Evolutionary conservation across 768 basidiomycete species (phyloP).

Genomic region (Hemileccinum rubropunctum): DNA sequence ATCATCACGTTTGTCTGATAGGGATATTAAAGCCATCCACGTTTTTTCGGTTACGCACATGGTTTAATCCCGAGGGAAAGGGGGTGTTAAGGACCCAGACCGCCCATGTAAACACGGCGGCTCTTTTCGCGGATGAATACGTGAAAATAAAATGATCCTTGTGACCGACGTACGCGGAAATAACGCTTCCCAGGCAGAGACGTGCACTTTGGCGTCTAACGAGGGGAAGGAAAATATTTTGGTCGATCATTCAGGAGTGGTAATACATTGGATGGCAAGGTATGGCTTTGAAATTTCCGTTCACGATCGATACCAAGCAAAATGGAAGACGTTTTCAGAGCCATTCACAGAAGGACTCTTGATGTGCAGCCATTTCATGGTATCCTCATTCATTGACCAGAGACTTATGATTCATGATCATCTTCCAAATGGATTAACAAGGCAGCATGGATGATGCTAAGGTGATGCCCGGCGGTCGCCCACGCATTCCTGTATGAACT

Average conservation of each 20-base stretch:
- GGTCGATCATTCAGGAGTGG: constrained; percentile 19
- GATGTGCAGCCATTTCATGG: constrained; percentile 18
- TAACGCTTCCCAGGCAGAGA: constrained; percentile 7
- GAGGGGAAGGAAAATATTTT: constrained; percentile 10
- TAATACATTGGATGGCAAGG: neutral
- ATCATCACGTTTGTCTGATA: constrained; percentile 5
- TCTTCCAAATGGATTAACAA: constrained; percentile 33
- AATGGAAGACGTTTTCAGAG: constrained; percentile 18
- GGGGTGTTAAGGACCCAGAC: constrained; percentile 15
- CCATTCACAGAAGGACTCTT: constrained; percentile 18
- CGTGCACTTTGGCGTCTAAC: constrained; percentile 8
- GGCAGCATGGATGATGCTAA: constrained; percentile 7
- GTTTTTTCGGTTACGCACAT: constrained; percentile 22
- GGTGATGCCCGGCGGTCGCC: constrained; percentile 9
- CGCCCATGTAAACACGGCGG: constrained; percentile 12
- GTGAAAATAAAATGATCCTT: constrained; percentile 6
- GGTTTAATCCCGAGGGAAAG: constrained; percentile 18
- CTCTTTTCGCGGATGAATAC: constrained; percentile 18
- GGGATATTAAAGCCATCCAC: constrained; percentile 16
- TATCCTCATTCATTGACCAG: constrained; percentile 34
- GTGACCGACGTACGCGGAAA: neutral
- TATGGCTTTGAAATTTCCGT: constrained; percentile 18
- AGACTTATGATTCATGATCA: constrained; percentile 38
- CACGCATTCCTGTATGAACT: constrained; percentile 21
- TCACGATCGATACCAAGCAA: constrained; percentile 19